Percentiles rank a stretch among this genome's conserved stretches.
Evolutionary conservation across 495 filamentous ascomycete genomes (phyloP).

Genomic region (Lichenothelia convexa): DNA sequence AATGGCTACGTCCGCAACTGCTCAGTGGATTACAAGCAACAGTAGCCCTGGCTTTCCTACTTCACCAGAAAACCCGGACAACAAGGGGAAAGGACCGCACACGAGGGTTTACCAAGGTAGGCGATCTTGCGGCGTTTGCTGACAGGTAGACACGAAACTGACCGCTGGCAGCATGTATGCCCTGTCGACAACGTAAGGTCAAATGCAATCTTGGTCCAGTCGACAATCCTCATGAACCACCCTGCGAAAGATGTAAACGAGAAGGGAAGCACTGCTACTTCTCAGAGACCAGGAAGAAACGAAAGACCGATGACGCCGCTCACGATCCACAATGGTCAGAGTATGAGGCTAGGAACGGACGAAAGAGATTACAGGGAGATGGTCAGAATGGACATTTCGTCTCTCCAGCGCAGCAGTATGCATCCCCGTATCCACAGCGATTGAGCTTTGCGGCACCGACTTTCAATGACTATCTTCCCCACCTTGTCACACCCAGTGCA

Average conservation of each 20-base stretch:
- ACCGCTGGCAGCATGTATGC: conserved; percentile 40
- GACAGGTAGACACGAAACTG: too few species aligned
- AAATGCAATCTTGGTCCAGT: conserved; percentile 89
- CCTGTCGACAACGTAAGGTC: conserved; percentile 78
- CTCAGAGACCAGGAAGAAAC: conserved; percentile 85
- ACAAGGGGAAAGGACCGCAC: too few species aligned
- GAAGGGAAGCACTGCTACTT: conserved; percentile 94
- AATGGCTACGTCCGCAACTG: too few species aligned
- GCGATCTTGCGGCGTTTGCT: too few species aligned
- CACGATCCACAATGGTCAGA: conserved; percentile 15
- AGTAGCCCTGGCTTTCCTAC: too few species aligned
- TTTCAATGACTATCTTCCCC: too few species aligned
- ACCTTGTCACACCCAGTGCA: conserved; percentile 48
- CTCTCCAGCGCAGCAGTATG: conserved; percentile 3
- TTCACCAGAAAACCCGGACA: too few species aligned
- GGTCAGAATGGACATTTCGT: conserved; percentile 3
- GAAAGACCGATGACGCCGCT: conserved; percentile 48
- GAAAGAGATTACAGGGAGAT: conserved; percentile 17
- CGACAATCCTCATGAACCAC: conserved; percentile 83
- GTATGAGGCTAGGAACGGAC: conserved; percentile 21
- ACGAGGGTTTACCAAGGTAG: too few species aligned
- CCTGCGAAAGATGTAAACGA: conserved; percentile 80
- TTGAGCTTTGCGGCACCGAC: too few species aligned
- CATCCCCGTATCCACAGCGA: conserved; percentile 23
- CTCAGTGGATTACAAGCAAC: too few species aligned